Evolutionary conservation across 768 basidiomycete genomes (phyloP).

Genomic region (Rickenella mellea): DNA sequence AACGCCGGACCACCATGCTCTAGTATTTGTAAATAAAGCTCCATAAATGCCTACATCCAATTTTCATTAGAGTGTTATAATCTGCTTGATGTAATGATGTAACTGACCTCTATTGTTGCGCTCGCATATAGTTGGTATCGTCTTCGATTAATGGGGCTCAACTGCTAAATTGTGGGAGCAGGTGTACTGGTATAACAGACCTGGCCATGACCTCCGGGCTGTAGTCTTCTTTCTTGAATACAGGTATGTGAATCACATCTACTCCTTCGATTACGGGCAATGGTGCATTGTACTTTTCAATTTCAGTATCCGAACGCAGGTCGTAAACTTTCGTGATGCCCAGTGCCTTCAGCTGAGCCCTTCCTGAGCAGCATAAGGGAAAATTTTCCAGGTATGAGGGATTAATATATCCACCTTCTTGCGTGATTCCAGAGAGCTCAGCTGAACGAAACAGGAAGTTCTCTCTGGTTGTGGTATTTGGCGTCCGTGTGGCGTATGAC

Average conservation of each 20-base stretch:
- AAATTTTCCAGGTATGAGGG: neutral
- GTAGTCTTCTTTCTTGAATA: conserved; percentile 64
- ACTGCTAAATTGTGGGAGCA: neutral
- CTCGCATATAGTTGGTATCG: conserved; percentile 69
- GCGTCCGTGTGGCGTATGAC: conserved; percentile 30
- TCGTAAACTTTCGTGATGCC: conserved; percentile 67
- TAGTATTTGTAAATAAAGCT: conserved; percentile 72
- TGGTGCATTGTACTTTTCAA: conserved; percentile 60
- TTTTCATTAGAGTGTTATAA: neutral
- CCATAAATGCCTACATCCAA: conserved; percentile 59
- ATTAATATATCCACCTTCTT: conserved; percentile 41
- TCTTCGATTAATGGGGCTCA: conserved; percentile 23
- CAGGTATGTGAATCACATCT: conserved; percentile 49
- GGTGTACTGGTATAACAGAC: conserved; percentile 62
- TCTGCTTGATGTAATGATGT: neutral
- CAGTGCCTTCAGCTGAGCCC: conserved; percentile 43
- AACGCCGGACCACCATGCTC: conserved; percentile 64
- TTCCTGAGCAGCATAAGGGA: conserved; percentile 31
- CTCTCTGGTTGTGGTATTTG: conserved; percentile 43
- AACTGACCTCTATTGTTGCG: conserved; percentile 63
- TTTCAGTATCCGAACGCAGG: conserved; percentile 73
- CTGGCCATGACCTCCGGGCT: conserved; percentile 79
- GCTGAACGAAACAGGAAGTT: conserved; percentile 57
- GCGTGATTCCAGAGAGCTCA: conserved; percentile 61
- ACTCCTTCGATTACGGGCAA: conserved; percentile 57